Evolutionary conservation across 2,329 filamentous ascomycete species (phyloP).

Genomic region (Aaosphaeria pasadenensis): DNA sequence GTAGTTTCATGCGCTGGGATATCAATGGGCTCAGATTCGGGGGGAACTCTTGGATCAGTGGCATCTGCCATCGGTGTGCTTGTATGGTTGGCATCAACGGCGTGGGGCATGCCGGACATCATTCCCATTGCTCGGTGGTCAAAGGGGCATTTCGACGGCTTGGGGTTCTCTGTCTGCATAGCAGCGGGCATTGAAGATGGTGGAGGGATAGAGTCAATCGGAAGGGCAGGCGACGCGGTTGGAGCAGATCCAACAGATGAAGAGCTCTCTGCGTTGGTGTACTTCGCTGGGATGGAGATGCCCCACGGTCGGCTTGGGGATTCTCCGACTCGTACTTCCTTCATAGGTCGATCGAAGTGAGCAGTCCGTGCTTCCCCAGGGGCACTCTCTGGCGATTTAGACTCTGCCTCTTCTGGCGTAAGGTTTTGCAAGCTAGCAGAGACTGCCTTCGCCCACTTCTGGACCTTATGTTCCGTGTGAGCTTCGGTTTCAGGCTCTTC

Average conservation of each 20-base stretch:
- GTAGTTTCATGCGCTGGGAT: too few species aligned
- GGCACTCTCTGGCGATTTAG: conserved; percentile 30
- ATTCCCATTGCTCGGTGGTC: conserved; percentile 25
- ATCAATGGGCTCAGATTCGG: too few species aligned
- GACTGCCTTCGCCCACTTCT: conserved; percentile 81
- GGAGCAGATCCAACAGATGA: conserved; percentile 39
- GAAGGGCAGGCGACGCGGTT: conserved; percentile 49
- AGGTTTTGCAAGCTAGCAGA: conserved; percentile 52
- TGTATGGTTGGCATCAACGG: too few species aligned
- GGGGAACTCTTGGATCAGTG: too few species aligned
- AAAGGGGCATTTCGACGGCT: conserved; percentile 34
- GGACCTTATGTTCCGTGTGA: conserved; percentile 67
- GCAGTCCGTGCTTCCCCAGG: conserved; percentile 62
- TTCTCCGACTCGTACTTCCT: conserved; percentile 89
- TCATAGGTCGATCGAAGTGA: conserved; percentile 79
- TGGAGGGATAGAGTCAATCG: conserved; percentile 41
- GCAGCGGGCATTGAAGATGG: conserved; percentile 2
- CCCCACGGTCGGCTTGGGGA: conserved; percentile 93
- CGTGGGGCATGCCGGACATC: too few species aligned
- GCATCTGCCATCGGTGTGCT: too few species aligned
- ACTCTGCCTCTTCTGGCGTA: conserved; percentile 33
- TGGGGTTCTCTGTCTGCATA: conserved; percentile 20
- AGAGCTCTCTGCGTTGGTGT: conserved; percentile 38
- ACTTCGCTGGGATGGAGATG: conserved; percentile 70
- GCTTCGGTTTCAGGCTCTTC: conserved; percentile 49